phyloP scores from a whole-genome alignment of 768 basidiomycete species.

The Boletus reticulatus region DNA sequence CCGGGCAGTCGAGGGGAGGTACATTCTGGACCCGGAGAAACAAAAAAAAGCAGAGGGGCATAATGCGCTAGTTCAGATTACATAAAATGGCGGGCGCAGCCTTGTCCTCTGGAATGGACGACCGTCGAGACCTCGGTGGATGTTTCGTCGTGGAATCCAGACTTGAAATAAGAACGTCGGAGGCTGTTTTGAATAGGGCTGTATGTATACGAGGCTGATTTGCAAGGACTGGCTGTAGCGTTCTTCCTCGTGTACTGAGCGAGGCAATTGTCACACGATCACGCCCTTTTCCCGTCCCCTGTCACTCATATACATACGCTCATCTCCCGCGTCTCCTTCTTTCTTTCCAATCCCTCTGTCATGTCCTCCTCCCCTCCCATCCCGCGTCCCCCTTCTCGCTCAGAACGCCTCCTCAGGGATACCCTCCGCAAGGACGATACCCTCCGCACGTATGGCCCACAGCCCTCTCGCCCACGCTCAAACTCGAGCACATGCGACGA shows the following conservation, averaged over 20 bases:
- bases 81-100: too few relatives aligned
- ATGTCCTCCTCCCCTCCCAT: conserved; percentile 12
- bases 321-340: neutral
- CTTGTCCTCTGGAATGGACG: neutral
- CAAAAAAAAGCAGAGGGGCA: too few relatives aligned
- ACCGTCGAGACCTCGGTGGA: neutral
- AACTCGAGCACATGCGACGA: conserved; percentile 22
- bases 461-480: conserved; percentile 26
- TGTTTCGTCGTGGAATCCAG: neutral
- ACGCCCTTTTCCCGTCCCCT: conserved; percentile 23
- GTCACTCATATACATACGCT: conserved; percentile 24
- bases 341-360: conserved; percentile 11
- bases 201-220: neutral
- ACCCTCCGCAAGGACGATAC: conserved; percentile 50
- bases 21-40: too few relatives aligned
- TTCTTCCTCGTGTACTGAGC: conserved; percentile 13
- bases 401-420: conserved; percentile 55
- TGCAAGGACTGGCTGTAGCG: neutral
- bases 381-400: conserved; percentile 46
- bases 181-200: neutral
- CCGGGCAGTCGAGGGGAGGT: neutral
- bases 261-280: conserved; percentile 26
- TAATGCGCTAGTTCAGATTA: too few relatives aligned
- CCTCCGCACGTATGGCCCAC: conserved; percentile 31
- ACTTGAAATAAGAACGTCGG: neutral